Base-by-base conservation (phyloP, 106 monocot genomes). In the Xerophyta viscosa region DNA sequence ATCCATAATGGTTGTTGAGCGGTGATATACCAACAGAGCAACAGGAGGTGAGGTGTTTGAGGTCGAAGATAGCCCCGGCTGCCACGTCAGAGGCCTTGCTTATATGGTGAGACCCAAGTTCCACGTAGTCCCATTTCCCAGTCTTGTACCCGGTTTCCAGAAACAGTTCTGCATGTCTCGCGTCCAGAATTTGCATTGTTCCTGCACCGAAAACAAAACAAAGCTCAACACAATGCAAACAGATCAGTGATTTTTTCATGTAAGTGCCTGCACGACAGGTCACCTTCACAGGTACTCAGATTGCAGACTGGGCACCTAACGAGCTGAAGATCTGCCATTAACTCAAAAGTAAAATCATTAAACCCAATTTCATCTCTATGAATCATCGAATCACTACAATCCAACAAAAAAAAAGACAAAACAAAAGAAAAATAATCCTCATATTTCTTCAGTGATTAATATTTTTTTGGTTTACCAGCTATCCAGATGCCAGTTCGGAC, bases 111-210 rank as follows among this genome's bases (percentile, higher is more conserved):
- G 59, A 42, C 0, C 81, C 94, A 21, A 96, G 54, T 27, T 85
- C 89, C 27, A 66, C 64, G 65, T 72, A 96, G 53, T 79, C 66
- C 94, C 75, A 85, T 41, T 47, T 65, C 5, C 72, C 89, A 5
- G 18, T 46, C 58, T 54, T 70, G 78, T 73, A 96, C 6, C 56
- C 70, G 3, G 78, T 70, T 60, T 79, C 78, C 26, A 88, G 56
- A 70, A 96, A 96, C 30, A 96, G 75, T 69, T 89, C 88, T 10
- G 52, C 27, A 51, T 88, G 78, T 41, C 94, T 61, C 25, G 77
- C 65, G 36, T 96, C 94, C 58, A 96, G 73, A 4, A 89, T 68
- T 70, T 96, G 94, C 94, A 89, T 85, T 17, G 81, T 84, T 24
- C 89, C 87, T 87, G 77, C 56, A 25, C 15, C 6, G 2, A 24